These are phyloP conservation scores for Vitis labrusca DNA, from an alignment of 164 flowering plant species.

Conservation along the genomic window DNA sequence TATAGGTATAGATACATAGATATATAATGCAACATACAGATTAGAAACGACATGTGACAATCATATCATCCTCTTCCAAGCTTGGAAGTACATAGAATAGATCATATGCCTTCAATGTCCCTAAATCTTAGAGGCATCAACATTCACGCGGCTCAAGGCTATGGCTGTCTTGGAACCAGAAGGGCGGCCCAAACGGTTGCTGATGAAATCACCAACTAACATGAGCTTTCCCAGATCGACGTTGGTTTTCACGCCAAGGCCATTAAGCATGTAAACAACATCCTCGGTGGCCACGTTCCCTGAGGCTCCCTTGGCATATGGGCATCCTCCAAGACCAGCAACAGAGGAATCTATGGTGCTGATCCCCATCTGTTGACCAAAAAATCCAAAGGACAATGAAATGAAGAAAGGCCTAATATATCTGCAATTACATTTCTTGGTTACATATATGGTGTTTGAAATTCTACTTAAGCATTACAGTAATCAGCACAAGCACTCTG, in stretches of 20 bases:
- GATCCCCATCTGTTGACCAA: constrained; percentile 80
- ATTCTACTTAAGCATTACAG: no score
- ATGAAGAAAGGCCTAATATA: no score
- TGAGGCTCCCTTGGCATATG: constrained; percentile 97
- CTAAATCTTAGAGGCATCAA: constrained; percentile 70
- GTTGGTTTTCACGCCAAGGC: constrained; percentile 82
- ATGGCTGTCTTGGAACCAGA: constrained; percentile 85
- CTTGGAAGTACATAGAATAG: neutral
- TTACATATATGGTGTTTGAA: no score
- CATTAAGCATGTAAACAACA: constrained; percentile 92
- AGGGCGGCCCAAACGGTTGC: constrained; percentile 68
- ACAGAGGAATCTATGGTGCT: constrained; percentile 82
- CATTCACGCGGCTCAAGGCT: constrained; percentile 60
- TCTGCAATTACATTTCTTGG: no score
- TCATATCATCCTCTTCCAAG: neutral
- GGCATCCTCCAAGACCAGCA: constrained; percentile 98
- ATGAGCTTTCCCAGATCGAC: constrained; percentile 85
- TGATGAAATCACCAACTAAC: constrained; percentile 83
- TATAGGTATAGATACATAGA: neutral
- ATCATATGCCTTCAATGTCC: neutral
- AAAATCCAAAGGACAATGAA: neutral
- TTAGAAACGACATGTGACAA: neutral
- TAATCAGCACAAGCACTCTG: no score
- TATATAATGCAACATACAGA: neutral
- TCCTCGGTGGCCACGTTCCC: constrained; percentile 99